These are phyloP conservation scores for Adansonia madagascariensis DNA, from an alignment of 441 rosid genomes.

Conservation along the genomic window DNA sequence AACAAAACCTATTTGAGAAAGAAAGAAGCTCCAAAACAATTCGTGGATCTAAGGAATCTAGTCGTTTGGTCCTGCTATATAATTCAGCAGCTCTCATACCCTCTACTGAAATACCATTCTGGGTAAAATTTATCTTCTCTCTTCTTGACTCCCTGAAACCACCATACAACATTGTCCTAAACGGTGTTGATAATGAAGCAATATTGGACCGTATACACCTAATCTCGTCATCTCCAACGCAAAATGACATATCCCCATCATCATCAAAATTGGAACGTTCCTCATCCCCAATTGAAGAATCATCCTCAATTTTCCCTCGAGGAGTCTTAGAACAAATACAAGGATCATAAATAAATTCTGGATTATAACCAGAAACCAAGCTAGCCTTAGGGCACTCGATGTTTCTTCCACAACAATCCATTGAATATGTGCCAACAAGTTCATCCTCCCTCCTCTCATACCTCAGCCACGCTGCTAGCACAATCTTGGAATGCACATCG, in stretches of 20 bases:
- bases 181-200: slow-evolving; percentile 78
- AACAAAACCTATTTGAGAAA: slow-evolving; percentile 82
- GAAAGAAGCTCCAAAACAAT: slow-evolving; percentile 80
- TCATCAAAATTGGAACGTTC: slow-evolving; percentile 73
- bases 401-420: slow-evolving; percentile 86
- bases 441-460: slow-evolving; percentile 96
- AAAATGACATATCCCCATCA: slow-evolving; percentile 72
- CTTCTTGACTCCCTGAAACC: slow-evolving; percentile 64
- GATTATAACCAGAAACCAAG: slow-evolving; percentile 69
- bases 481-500: slow-evolving; percentile 77
- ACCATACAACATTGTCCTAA: slow-evolving; percentile 80
- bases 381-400: slow-evolving; percentile 84
- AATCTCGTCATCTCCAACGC: slow-evolving; percentile 79
- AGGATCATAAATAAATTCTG: slow-evolving; percentile 65
- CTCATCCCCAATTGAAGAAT: slow-evolving; percentile 34
- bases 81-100: slow-evolving; percentile 78
- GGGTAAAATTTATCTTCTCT: slow-evolving; percentile 70
- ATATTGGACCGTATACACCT: slow-evolving; percentile 68
- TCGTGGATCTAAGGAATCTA: slow-evolving; percentile 51
- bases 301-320: slow-evolving; percentile 39
- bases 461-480: slow-evolving; percentile 81
- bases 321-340: slow-evolving; percentile 60
- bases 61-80: slow-evolving; percentile 67
- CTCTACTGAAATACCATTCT: slow-evolving; percentile 67
- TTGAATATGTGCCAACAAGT: slow-evolving; percentile 64